Base-by-base conservation (phyloP, 352 stramenopile species). In the Hyaloperonospora arabidopsidis region DNA sequence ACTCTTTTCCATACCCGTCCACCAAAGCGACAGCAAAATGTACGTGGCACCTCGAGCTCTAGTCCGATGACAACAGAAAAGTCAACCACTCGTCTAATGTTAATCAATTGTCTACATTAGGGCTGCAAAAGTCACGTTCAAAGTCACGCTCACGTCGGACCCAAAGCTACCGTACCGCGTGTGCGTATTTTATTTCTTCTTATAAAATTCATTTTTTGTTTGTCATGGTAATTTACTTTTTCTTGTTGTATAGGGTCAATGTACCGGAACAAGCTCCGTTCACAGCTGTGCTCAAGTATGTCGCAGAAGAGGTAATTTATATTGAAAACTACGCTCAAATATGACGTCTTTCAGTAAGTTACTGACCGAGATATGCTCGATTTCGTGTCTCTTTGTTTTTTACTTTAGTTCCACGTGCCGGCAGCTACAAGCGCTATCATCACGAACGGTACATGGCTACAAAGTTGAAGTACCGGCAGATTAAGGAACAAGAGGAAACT, bases 111-210 rank as follows among this genome's bases (percentile, higher is more conserved):
- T 8, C 25, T 8, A 3, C 25, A 3, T 3, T 29, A 84, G 73
- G 73, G 74, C 70, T 18, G 70, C 68, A 28, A 93, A 91, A 67
- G 80, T 93, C 29, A 87, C 79, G 34, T 93, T 93, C 62, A 91
- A 91, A 61, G 79, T 93, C 43, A 93, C 79, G 36, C 72, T 93
- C 23, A 87, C 84, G 36, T 93, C 84, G n/a, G 84, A 93, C 67
- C 81, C 80, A 14, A 90, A 89, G 69, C 74, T 91, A 19, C 84
- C 84, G 15, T 93, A 86, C 55, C 76, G 79, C 29, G 72, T 93
- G 76, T 86, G 51, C 32, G 67, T 75, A n/a, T n/a, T n/a, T 25
- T 29, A 7, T 11, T 40, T 13, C 34, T 23, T 21, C 17, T 46
- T 19, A 36, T 17, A 14, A 44, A 13, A 17, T 52, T 14, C 15